Percentiles rank a stretch among this genome's conserved stretches.
These are phyloP conservation scores for Alternaria ethzedia DNA, from an alignment of 2,329 filamentous ascomycete genomes.

Conservation along the genomic window DNA sequence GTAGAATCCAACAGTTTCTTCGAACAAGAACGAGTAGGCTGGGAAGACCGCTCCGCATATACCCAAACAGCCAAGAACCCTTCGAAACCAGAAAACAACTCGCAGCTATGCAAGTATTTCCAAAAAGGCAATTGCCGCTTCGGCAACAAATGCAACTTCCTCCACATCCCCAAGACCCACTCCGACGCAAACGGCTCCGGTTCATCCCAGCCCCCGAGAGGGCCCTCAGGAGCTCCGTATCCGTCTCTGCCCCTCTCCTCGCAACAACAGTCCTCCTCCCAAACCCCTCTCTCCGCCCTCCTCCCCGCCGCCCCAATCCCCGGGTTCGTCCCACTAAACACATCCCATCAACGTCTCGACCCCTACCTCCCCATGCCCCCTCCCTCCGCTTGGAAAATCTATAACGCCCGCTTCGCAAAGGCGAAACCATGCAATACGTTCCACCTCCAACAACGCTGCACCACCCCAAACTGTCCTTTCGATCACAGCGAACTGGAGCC, in stretches of 20 bases:
- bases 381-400: slow-evolving; percentile 48
- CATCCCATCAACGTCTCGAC: slow-evolving; percentile 56
- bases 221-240: not conserved
- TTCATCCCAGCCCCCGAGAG: not conserved
- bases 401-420: slow-evolving; percentile 40
- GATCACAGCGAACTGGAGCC: slow-evolving; percentile 56
- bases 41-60: slow-evolving; percentile 1
- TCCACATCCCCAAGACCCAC: slow-evolving; percentile 14
- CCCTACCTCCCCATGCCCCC: slow-evolving; percentile 48
- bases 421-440: slow-evolving; percentile 59
- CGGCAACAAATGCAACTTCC: slow-evolving; percentile 30
- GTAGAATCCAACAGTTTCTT: slow-evolving; percentile 7
- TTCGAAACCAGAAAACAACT: not conserved
- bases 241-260: not conserved
- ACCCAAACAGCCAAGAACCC: not conserved
- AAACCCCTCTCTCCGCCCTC: slow-evolving; percentile 20
- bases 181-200: not conserved
- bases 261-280: not conserved
- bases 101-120: slow-evolving; percentile 28
- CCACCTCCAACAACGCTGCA: slow-evolving; percentile 54
- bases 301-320: slow-evolving; percentile 20
- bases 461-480: slow-evolving; percentile 45
- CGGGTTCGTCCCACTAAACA: slow-evolving; percentile 56
- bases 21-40: slow-evolving; percentile 9
- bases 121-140: slow-evolving; percentile 34